These are phyloP conservation scores for Pachyrhizus erosus DNA, from an alignment of 306 rosid genomes.

Conservation along the genomic window DNA sequence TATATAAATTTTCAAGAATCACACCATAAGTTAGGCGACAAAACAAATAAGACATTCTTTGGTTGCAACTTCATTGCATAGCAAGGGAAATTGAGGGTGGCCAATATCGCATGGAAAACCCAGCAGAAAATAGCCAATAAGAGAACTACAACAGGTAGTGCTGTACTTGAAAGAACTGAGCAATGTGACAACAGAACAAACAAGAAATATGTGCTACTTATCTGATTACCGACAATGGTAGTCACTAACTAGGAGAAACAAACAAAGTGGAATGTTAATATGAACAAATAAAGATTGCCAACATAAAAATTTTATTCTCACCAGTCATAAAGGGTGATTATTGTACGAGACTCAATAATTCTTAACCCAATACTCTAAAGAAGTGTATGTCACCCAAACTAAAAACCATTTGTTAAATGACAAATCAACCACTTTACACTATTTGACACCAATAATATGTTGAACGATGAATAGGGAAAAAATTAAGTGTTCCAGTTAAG, in stretches of 20 bases:
- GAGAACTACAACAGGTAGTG: conserved; percentile 22
- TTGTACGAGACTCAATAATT: conserved; percentile 21
- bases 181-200: conserved; percentile 21
- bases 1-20: conserved; percentile 1
- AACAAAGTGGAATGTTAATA: not conserved
- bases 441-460: conserved; percentile 27
- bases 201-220: conserved; percentile 8
- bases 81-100: not conserved
- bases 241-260: not conserved
- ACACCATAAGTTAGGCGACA: not conserved
- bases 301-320: conserved; percentile 12
- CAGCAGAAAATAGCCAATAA: conserved; percentile 40
- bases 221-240: conserved; percentile 5
- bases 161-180: conserved; percentile 22
- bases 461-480: not conserved
- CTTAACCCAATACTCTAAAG: not conserved
- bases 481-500: not conserved
- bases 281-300: conserved; percentile 3
- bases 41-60: conserved; percentile 31
- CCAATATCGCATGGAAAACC: not conserved
- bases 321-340: not conserved
- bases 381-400: not conserved
- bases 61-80: not conserved
- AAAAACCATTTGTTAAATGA: conserved; percentile 6
- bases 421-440: conserved; percentile 25